Evolutionary conservation across 495 filamentous ascomycete species (phyloP).

Genomic region (Neurospora africana): DNA sequence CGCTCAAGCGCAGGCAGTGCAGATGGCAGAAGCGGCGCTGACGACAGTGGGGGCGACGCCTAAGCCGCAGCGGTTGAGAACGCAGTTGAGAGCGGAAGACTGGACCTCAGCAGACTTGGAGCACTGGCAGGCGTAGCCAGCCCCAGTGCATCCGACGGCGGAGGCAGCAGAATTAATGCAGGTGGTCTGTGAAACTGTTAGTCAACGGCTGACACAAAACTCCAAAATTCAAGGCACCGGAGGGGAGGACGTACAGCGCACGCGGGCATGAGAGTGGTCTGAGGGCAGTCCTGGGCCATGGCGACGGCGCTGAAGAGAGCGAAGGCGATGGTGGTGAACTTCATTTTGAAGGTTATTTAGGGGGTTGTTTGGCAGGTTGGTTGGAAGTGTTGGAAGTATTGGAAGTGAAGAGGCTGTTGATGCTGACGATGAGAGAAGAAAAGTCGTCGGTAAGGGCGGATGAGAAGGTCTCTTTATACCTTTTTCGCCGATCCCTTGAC

Average conservation of each 20-base stretch:
- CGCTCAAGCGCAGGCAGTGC: neutral
- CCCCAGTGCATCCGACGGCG: neutral
- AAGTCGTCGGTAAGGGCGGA: neutral
- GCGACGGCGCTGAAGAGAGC: neutral
- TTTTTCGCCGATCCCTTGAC: neutral
- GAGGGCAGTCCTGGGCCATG: neutral
- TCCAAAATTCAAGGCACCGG: no score
- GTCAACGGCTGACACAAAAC: neutral
- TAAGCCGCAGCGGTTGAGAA: neutral
- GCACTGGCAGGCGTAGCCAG: conserved; percentile 6
- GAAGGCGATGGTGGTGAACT: conserved; percentile 1
- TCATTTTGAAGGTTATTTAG: neutral
- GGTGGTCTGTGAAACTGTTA: neutral
- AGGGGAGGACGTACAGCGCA: neutral
- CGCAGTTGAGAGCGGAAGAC: neutral
- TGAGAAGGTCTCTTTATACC: neutral
- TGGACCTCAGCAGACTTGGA: neutral
- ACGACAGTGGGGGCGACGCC: neutral
- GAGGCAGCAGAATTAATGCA: conserved; percentile 1
- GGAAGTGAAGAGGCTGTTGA: neutral
- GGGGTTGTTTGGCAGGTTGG: neutral
- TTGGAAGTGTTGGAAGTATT: neutral
- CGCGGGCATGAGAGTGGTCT: neutral
- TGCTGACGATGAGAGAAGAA: neutral
- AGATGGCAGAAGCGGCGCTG: neutral